phyloP scores from a whole-genome alignment of 2,329 filamentous ascomycete genomes.

The Aureobasidium mangrovei region DNA sequence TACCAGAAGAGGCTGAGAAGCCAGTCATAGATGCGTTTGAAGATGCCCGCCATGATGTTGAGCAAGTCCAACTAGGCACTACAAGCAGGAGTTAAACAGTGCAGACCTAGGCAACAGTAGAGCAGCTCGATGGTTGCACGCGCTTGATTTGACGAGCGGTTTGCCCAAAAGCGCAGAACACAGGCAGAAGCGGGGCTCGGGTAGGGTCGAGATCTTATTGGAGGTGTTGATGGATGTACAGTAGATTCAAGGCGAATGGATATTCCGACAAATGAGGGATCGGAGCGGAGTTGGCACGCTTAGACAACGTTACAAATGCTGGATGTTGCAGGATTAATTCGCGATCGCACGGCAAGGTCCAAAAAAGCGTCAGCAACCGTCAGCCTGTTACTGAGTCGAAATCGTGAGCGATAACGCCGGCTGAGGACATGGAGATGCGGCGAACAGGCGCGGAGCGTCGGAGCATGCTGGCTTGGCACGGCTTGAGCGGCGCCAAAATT shows the following conservation, averaged over 20 bases:
- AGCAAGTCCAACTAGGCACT: conserved; percentile 14
- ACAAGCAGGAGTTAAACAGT: conserved; percentile 17
- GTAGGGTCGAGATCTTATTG: conserved; percentile 11
- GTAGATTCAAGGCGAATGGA: conserved; percentile 10
- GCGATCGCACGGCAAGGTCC: background rate
- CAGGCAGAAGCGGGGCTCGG: conserved; percentile 14
- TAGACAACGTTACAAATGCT: background rate
- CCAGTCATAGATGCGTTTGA: conserved; percentile 96
- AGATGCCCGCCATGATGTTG: conserved; percentile 73
- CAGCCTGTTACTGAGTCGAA: background rate
- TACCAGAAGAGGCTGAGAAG: conserved; percentile 95
- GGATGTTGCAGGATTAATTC: background rate
- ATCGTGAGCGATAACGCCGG: background rate
- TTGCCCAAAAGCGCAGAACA: background rate
- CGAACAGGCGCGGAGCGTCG: conserved; percentile 2
- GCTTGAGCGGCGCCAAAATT: conserved; percentile 11
- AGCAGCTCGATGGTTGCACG: conserved; percentile 8
- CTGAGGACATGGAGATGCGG: background rate
- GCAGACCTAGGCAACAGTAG: background rate
- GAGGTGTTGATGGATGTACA: conserved; percentile 1
- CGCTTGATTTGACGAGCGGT: background rate
- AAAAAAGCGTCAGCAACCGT: background rate
- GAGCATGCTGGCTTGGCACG: background rate
- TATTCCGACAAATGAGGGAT: conserved; percentile 2
- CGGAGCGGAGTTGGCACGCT: background rate